Conservation (phyloP, 331 rosid genomes). For the Acacia pycnantha region DNA sequence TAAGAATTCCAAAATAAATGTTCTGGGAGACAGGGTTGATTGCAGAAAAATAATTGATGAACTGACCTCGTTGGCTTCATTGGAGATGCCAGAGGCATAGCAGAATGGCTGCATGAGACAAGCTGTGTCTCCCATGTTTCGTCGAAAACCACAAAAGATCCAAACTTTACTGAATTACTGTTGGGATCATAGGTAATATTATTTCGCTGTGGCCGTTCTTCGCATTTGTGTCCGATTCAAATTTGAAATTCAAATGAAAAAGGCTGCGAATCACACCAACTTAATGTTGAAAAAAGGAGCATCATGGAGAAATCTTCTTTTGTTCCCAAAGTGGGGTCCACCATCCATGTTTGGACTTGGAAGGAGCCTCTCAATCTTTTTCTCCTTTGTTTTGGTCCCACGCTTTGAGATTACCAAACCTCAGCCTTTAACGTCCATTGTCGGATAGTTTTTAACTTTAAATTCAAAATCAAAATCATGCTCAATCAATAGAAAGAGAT, state of each 20-base stretch:
- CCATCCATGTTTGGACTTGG: constrained; percentile 3
- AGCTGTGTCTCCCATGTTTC: constrained; percentile 79
- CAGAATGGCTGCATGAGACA: constrained; percentile 96
- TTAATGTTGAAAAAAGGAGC: neutral
- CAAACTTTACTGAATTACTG: constrained; percentile 32
- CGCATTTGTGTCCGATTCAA: constrained; percentile 36
- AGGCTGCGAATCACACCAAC: constrained; percentile 30
- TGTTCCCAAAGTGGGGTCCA: constrained; percentile 45
- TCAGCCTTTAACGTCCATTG: neutral
- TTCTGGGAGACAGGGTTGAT: constrained; percentile 13
- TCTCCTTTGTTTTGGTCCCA: constrained; percentile 37
- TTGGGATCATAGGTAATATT: constrained; percentile 18
- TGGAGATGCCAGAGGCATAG: constrained; percentile 67
- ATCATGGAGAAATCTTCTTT: constrained; percentile 16
- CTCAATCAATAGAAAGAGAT: neutral
- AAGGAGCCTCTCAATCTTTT: constrained; percentile 21
- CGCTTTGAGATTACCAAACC: neutral
- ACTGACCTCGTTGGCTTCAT: constrained; percentile 79
- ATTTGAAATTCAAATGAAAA: constrained; percentile 67
- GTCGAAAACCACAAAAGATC: constrained; percentile 36
- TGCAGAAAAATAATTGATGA: constrained; percentile 31
- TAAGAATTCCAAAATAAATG: constrained; percentile 12
- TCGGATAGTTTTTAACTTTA: constrained; percentile 17
- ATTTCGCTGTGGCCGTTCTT: constrained; percentile 17
- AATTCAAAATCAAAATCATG: neutral